A percentile compares a stretch with the other conserved stretches of the same genome.
phyloP scores from a whole-genome alignment of 2,329 filamentous ascomycete genomes.

The Raffaelea arxii region DNA sequence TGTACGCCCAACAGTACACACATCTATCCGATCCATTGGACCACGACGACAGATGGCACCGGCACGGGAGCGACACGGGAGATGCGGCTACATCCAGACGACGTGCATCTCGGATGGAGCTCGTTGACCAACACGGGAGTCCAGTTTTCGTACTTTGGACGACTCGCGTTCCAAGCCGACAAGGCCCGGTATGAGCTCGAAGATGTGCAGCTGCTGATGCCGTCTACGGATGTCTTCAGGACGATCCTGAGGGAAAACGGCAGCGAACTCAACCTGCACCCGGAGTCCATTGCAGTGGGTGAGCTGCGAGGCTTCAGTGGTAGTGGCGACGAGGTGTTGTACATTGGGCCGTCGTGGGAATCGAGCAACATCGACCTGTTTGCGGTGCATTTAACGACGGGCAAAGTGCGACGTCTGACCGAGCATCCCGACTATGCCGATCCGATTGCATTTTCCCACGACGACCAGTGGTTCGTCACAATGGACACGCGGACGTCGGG shows the following conservation, averaged over 20 bases:
- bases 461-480: conserved; percentile 31
- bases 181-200: conserved; percentile 28
- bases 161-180: conserved; percentile 28
- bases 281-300: conserved; percentile 22
- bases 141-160: conserved; percentile 24
- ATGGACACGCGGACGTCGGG: conserved; percentile 32
- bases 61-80: conserved; percentile 27
- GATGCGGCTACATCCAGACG: conserved; percentile 34
- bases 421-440: conserved; percentile 33
- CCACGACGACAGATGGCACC: conserved; percentile 20
- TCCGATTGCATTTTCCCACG: conserved; percentile 29
- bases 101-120: conserved; percentile 32
- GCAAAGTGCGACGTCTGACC: conserved; percentile 30
- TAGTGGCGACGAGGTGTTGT: conserved; percentile 28
- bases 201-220: conserved; percentile 26
- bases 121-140: conserved; percentile 20
- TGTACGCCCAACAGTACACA: conserved; percentile 25
- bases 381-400: conserved; percentile 28
- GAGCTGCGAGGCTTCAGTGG: conserved; percentile 36
- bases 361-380: conserved; percentile 35
- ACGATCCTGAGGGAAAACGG: no score
- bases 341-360: conserved; percentile 29
- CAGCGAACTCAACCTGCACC: neutral
- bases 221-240: conserved; percentile 17
- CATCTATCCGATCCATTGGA: conserved; percentile 32